Evolutionary conservation across 2,329 filamentous ascomycete species (phyloP), one percentile per base, ranked within the genome.

Genomic region (Aspergillus sp.): DNA sequence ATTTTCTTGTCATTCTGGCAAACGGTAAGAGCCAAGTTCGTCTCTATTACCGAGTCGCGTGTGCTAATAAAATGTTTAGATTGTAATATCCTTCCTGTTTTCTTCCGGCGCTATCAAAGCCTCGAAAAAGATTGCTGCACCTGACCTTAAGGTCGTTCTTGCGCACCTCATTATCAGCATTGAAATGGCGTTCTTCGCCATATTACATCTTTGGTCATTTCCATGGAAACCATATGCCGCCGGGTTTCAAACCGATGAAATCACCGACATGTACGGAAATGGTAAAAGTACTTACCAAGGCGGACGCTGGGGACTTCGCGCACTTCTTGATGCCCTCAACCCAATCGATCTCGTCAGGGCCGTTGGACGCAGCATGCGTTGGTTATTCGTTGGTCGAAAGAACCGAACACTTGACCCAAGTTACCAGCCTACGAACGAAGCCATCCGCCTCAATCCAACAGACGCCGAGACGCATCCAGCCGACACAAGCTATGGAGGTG

Each of bases 1-100:
- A 91, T 96, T 68, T 96, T 96, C 79, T 82, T 96, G 64, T 92
- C 88, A 37, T 96, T 96, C 74, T 96, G 91, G 91, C 91, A 96
- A 70, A 80, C 78, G 33, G 79, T 82, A 66, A 63, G 76, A 64
- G 47, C 27, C 27, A 12, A 5, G 6, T 8, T 17, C 24, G 15
- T 21, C 4, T 23, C 8, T n/a, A 27, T 35, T 37, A 47, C 14
- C 11, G 6, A 27, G 19, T 5, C n/a, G 3, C 6, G 17, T 17
- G 12, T 21, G 46, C 31, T 52, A 37, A 40, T 8, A 6, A 2
- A 43, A 6, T 8, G 27, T 44, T 17, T 14, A 80, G 73, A 81
- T 82, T 66, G 64, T 86, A 52, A 86, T 90, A 63, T 85, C 81
- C 19, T 79, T 88, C 58, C 76, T 89, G 19, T 83, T 83, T 17